Percentiles rank a stretch among this genome's conserved stretches.
phyloP scores from a whole-genome alignment of 179 eudicot species.

The Kewa caespitosa region DNA sequence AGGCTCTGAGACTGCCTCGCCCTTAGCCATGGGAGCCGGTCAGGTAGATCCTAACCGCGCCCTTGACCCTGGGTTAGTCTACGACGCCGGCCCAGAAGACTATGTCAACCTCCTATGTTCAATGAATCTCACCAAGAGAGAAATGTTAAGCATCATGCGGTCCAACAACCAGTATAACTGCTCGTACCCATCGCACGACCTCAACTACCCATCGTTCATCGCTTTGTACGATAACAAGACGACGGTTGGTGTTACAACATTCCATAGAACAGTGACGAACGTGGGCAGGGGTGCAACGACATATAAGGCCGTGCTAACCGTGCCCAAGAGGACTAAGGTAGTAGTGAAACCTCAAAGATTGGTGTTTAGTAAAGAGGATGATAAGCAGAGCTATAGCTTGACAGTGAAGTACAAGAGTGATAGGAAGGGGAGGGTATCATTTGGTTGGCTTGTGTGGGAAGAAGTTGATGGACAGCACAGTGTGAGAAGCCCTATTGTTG shows the following conservation, averaged over 20 bases:
- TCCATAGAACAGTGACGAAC: conserved; percentile 54
- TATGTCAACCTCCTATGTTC: conserved; percentile 55
- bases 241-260: conserved; percentile 26
- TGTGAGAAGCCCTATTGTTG: conserved; percentile 66
- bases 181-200: conserved; percentile 44
- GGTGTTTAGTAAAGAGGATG: conserved; percentile 40
- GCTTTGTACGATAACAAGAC: conserved; percentile 25
- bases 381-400: conserved; percentile 54
- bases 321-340: conserved; percentile 27
- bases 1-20: conserved; percentile 29
- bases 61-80: conserved; percentile 60
- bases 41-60: conserved; percentile 61
- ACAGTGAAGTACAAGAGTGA: conserved; percentile 29
- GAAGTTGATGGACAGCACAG: conserved; percentile 41
- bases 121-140: conserved; percentile 40
- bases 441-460: conserved; percentile 55
- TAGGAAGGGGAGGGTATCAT: conserved; percentile 6
- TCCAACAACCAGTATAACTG: conserved; percentile 38
- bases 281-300: conserved; percentile 39
- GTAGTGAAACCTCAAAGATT: conserved; percentile 43
- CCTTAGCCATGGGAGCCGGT: conserved; percentile 62
- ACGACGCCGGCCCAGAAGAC: conserved; percentile 46
- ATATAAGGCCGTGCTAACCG: conserved; percentile 28
- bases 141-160: conserved; percentile 38
- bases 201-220: conserved; percentile 65